A percentile compares a stretch with the other conserved stretches of the same genome.
phyloP scores from a whole-genome alignment of 768 basidiomycete species.

The Dentipellis fragilis region DNA sequence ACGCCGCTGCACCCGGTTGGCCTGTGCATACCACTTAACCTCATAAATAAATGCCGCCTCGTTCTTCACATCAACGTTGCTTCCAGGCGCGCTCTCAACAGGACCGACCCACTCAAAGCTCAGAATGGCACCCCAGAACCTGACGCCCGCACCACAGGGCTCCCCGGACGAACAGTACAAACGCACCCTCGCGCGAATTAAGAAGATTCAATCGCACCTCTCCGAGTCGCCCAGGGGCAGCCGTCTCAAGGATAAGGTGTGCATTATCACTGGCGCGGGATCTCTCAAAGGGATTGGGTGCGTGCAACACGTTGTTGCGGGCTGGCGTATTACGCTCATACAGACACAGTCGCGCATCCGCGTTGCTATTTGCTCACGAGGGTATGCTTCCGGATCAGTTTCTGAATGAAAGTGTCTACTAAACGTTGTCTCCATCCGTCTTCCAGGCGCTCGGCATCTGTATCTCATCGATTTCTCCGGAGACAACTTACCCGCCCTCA shows the following conservation, averaged over 20 bases:
- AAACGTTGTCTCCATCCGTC: not conserved
- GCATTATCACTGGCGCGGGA: conserved; percentile 81
- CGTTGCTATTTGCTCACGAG: conserved; percentile 72
- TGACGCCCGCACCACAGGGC: not conserved
- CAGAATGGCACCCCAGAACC: conserved; percentile 4
- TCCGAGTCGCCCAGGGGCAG: conserved; percentile 37
- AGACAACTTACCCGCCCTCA: conserved; percentile 60
- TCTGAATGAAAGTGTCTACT: not conserved
- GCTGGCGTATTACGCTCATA: not conserved
- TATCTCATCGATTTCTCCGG: conserved; percentile 68
- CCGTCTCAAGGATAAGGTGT: conserved; percentile 68
- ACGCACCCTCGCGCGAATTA: conserved; percentile 54
- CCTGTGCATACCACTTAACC: no score
- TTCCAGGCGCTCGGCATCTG: conserved; percentile 61
- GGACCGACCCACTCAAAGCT: not conserved
- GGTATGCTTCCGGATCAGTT: conserved; percentile 28
- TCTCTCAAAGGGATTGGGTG: conserved; percentile 87
- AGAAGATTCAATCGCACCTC: conserved; percentile 62
- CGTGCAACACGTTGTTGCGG: conserved; percentile 14
- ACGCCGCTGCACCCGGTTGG: no score
- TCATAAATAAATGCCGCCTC: no score
- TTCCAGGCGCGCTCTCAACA: not conserved
- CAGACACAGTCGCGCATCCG: conserved; percentile 49
- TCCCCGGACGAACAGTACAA: conserved; percentile 40
- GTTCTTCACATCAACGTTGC: no score